These are phyloP conservation scores for Aureobasidium sp. DNA, from an alignment of 2,329 filamentous ascomycete genomes.

Conservation along the genomic window DNA sequence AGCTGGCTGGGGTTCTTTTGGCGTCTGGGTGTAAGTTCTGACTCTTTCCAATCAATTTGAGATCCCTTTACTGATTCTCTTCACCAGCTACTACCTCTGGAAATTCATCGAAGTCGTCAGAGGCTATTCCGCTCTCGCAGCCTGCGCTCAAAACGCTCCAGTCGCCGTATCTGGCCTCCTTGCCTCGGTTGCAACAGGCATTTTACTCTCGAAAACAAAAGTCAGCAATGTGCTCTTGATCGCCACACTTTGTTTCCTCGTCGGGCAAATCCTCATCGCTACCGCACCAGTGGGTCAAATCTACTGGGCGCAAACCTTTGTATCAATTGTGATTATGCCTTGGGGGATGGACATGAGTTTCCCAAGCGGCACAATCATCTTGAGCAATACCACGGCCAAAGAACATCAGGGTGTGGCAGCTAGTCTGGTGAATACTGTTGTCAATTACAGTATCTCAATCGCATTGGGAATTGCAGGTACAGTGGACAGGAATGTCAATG, in stretches of 20 bases:
- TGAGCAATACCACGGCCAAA: constrained; percentile 45
- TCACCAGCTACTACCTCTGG: constrained; percentile 1
- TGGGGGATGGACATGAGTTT: constrained; percentile 63
- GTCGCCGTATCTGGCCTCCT: constrained; percentile 36
- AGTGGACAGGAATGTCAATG: constrained; percentile 42
- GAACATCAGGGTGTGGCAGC: constrained; percentile 47
- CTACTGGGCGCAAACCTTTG: constrained; percentile 60
- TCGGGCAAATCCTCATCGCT: constrained; percentile 35
- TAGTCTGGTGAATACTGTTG: constrained; percentile 54
- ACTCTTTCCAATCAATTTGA: too few relatives aligned
- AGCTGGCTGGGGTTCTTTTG: background rate
- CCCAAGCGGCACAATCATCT: constrained; percentile 53
- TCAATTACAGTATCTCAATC: constrained; percentile 62
- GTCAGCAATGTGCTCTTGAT: constrained; percentile 25
- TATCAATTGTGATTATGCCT: constrained; percentile 50
- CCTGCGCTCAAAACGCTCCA: constrained; percentile 30
- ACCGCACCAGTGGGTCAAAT: constrained; percentile 47
- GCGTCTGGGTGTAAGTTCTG: background rate
- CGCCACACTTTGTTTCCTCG: constrained; percentile 34
- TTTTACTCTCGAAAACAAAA: constrained; percentile 18
- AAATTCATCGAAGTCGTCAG: constrained; percentile 12
- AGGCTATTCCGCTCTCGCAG: background rate
- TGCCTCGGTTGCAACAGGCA: constrained; percentile 33
- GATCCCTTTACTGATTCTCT: too few relatives aligned
- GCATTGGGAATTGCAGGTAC: constrained; percentile 61